A percentile compares a stretch with the other conserved stretches of the same genome.
These are phyloP conservation scores for Fusarium dlaminii DNA, from an alignment of 2,329 filamentous ascomycete genomes.

Conservation along the genomic window DNA sequence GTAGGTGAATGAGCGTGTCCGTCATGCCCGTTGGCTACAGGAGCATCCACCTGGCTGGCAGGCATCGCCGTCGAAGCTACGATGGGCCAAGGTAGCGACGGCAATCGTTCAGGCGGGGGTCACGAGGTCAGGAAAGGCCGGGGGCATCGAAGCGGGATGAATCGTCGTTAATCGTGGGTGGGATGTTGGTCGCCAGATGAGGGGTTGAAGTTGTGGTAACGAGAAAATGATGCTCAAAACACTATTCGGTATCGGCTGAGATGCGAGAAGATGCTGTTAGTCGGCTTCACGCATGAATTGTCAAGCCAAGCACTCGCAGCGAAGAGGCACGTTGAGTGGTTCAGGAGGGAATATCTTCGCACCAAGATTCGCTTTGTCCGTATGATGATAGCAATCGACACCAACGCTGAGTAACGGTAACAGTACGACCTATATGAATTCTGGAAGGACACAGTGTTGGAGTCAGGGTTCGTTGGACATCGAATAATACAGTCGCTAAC, in stretches of 20 bases:
- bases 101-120: slow-evolving; percentile 32
- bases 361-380: slow-evolving; percentile 20
- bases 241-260: slow-evolving; percentile 17
- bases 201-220: slow-evolving; percentile 9
- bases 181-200: slow-evolving; percentile 20
- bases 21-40: slow-evolving; percentile 55
- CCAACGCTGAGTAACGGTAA: slow-evolving; percentile 19
- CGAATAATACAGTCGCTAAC: slow-evolving; percentile 30
- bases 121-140: slow-evolving; percentile 33
- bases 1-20: slow-evolving; percentile 53
- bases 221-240: slow-evolving; percentile 12
- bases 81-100: slow-evolving; percentile 25
- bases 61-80: slow-evolving; percentile 48
- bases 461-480: slow-evolving; percentile 35
- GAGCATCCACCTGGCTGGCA: slow-evolving; percentile 53
- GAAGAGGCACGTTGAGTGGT: slow-evolving; percentile 21
- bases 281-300: slow-evolving; percentile 32
- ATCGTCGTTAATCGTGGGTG: slow-evolving; percentile 21
- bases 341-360: slow-evolving; percentile 31
- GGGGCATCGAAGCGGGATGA: slow-evolving; percentile 38
- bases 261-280: slow-evolving; percentile 32
- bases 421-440: slow-evolving; percentile 20
- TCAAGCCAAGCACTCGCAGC: slow-evolving; percentile 22
- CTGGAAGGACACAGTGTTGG: slow-evolving; percentile 32
- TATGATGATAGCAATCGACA: slow-evolving; percentile 28